Evolutionary conservation across 108 stramenopile genomes (phyloP).

Genomic region (Cyclostephanos invisitatus): DNA sequence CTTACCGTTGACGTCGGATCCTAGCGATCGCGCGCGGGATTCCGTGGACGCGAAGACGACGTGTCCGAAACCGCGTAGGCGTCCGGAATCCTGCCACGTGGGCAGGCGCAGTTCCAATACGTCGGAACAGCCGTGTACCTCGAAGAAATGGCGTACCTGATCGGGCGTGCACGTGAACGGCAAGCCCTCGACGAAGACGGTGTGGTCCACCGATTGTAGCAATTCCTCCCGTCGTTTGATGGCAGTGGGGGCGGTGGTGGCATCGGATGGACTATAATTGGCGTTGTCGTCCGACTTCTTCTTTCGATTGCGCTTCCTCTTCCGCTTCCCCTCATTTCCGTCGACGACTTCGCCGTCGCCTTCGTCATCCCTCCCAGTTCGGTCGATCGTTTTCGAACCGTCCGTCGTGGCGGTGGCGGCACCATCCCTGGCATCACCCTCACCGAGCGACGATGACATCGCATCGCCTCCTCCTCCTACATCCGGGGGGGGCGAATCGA

Average conservation of each 20-base stretch:
- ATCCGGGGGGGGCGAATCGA: too few species aligned
- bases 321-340: constrained; percentile 53
- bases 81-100: constrained; percentile 92
- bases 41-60: constrained; percentile 72
- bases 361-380: constrained; percentile 16
- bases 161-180: constrained; percentile 77
- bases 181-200: constrained; percentile 92
- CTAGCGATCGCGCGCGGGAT: constrained; percentile 60
- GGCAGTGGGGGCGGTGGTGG: background rate
- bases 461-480: background rate
- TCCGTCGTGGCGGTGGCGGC: background rate
- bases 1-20: constrained; percentile 59
- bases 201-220: constrained; percentile 49
- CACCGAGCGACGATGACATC: background rate
- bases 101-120: constrained; percentile 85
- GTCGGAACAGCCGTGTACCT: constrained; percentile 50
- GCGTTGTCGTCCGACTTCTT: constrained; percentile 52
- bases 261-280: background rate
- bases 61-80: constrained; percentile 93
- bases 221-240: constrained; percentile 9
- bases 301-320: constrained; percentile 72
- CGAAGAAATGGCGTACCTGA: constrained; percentile 79
- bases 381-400: constrained; percentile 12
- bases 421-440: constrained; percentile 1
- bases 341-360: constrained; percentile 30